phyloP scores from a whole-genome alignment of 257 asterid genomes.

The Echium plantagineum region DNA sequence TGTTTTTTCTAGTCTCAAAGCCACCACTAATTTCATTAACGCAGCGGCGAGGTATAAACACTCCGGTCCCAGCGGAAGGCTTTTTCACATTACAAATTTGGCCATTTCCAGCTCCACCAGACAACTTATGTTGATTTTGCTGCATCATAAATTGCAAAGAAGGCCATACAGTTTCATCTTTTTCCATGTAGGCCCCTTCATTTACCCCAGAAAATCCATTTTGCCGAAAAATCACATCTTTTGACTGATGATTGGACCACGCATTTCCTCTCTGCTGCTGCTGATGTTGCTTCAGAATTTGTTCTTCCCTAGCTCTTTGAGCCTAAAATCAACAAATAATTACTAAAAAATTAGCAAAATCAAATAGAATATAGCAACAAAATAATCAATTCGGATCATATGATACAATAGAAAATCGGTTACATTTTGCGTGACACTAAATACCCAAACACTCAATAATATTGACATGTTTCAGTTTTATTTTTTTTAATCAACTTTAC shows the following conservation, averaged over 20 bases:
- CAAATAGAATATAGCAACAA: background rate
- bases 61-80: slow-evolving; percentile 69
- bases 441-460: too few species aligned
- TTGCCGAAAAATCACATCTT: slow-evolving; percentile 10
- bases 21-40: background rate
- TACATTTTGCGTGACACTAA: too few species aligned
- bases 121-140: background rate
- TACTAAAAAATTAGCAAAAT: background rate
- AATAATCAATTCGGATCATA: too few species aligned
- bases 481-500: too few species aligned
- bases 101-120: background rate
- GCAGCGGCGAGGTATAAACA: slow-evolving; percentile 49
- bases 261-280: slow-evolving; percentile 22
- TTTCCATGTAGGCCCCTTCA: background rate
- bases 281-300: slow-evolving; percentile 17
- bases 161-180: background rate
- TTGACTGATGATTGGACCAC: slow-evolving; percentile 23
- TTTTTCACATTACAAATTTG: slow-evolving; percentile 21
- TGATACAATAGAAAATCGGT: too few species aligned
- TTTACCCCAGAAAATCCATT: background rate
- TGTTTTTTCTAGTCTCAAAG: slow-evolving; percentile 29
- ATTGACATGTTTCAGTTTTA: too few species aligned
- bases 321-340: background rate
- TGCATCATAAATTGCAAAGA: background rate
- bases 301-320: slow-evolving; percentile 13